Conservation (phyloP, 2,329 filamentous ascomycete species). For the Monilinia laxa region DNA sequence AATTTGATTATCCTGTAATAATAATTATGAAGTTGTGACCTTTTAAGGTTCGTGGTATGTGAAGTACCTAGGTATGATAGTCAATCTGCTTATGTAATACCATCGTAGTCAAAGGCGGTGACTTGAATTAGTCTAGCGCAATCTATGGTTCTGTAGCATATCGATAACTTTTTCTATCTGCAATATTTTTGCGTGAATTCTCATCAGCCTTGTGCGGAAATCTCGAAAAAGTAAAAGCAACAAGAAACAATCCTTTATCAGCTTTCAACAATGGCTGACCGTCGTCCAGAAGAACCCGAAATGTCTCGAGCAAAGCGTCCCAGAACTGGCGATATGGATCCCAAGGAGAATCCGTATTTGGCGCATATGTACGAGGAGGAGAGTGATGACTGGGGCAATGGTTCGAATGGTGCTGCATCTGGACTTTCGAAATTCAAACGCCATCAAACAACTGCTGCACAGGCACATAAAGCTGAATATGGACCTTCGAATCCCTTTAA, state of each 20-base stretch:
- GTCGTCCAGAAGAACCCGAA: constrained; percentile 53
- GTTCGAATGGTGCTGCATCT: constrained; percentile 42
- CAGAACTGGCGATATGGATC: constrained; percentile 47
- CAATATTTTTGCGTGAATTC: constrained; percentile 17
- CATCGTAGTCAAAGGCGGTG: constrained; percentile 21
- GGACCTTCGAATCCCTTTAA: constrained; percentile 84
- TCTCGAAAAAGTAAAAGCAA: constrained; percentile 34
- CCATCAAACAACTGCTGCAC: constrained; percentile 75
- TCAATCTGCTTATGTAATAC: constrained; percentile 6
- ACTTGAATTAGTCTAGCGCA: constrained; percentile 16
- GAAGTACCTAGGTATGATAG: background rate
- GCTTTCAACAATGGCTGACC: constrained; percentile 52
- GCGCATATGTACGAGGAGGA: constrained; percentile 75
- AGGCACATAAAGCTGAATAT: constrained; percentile 75
- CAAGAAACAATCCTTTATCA: constrained; percentile 27
- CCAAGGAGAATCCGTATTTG: constrained; percentile 78
- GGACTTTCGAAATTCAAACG: constrained; percentile 59
- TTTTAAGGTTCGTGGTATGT: constrained; percentile 1
- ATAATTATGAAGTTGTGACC: background rate
- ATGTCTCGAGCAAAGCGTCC: constrained; percentile 49
- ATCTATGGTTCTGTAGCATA: constrained; percentile 1
- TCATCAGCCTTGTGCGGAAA: constrained; percentile 31
- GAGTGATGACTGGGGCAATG: constrained; percentile 37
- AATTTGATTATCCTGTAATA: constrained; percentile 15
- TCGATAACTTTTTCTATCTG: constrained; percentile 23